These are phyloP conservation scores for Sporothrix phasma DNA, from an alignment of 2,329 filamentous ascomycete species.

Conservation along the genomic window DNA sequence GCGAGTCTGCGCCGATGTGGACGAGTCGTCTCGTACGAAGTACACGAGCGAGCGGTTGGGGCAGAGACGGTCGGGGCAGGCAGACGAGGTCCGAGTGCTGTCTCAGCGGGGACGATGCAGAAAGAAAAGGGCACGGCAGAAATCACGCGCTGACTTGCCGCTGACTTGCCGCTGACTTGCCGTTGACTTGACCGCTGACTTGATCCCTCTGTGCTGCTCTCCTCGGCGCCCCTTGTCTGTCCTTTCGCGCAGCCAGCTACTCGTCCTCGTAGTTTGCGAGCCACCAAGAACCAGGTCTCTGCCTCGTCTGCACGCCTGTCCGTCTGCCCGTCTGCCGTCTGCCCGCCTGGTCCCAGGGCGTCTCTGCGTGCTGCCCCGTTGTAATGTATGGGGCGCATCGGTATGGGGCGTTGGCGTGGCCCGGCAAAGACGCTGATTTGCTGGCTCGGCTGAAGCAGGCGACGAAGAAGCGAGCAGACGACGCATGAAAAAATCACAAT, in stretches of 20 bases:
- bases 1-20: background rate
- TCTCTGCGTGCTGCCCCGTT: constrained; percentile 2
- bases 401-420: background rate
- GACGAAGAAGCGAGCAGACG: background rate
- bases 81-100: too few species aligned
- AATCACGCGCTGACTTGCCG: background rate
- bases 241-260: background rate
- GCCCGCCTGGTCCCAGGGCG: background rate
- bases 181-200: too few species aligned
- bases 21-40: background rate
- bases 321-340: too few species aligned
- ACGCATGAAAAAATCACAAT: background rate
- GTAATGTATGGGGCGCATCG: constrained; percentile 1
- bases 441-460: background rate
- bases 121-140: background rate
- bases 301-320: background rate
- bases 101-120: too few species aligned
- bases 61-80: background rate
- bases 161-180: background rate
- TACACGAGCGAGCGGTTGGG: background rate
- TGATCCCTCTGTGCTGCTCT: too few species aligned
- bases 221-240: too few species aligned
- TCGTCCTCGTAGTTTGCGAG: too few species aligned
- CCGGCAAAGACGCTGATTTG: constrained; percentile 10
- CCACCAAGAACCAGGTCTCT: too few species aligned